Evolutionary conservation across 257 asterid species (phyloP).

Genomic region (Buddleja alternifolia): DNA sequence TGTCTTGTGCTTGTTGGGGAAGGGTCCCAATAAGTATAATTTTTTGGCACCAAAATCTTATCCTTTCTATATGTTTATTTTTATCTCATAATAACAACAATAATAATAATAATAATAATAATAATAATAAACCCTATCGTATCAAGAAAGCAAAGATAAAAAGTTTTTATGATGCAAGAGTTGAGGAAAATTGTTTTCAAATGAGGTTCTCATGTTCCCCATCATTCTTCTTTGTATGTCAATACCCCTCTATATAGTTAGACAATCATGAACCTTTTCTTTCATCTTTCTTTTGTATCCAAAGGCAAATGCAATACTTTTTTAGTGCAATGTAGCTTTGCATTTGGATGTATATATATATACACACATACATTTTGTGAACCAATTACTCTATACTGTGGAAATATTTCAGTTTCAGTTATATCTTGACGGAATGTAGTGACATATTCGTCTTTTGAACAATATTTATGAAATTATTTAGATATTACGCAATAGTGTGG

Average conservation of each 20-base stretch:
- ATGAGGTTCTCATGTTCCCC: slow-evolving; percentile 19
- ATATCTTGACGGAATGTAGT: no score
- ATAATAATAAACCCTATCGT: no score
- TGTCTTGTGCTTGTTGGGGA: slow-evolving; percentile 30
- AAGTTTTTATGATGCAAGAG: slow-evolving; percentile 21
- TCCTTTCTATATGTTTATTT: slow-evolving; percentile 16
- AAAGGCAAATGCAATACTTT: slow-evolving; percentile 9
- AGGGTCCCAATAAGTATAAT: slow-evolving; percentile 40
- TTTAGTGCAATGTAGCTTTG: no score
- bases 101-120: no score
- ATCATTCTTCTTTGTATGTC: slow-evolving; percentile 28
- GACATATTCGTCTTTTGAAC: no score
- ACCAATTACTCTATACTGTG: no score
- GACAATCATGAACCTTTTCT: slow-evolving; percentile 5
- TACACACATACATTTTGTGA: no score
- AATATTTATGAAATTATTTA: no score
- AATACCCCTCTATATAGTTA: background rate
- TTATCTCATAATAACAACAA: background rate
- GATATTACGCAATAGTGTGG: no score
- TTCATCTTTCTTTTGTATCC: background rate
- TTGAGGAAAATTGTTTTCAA: slow-evolving; percentile 24
- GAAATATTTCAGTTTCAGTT: no score
- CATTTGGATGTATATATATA: no score
- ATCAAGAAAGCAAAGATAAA: slow-evolving; percentile 45
- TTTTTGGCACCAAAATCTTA: slow-evolving; percentile 29